These are phyloP conservation scores for Kodamaea derodonti DNA, from an alignment of 1,139 yeast genomes.

Conservation along the genomic window DNA sequence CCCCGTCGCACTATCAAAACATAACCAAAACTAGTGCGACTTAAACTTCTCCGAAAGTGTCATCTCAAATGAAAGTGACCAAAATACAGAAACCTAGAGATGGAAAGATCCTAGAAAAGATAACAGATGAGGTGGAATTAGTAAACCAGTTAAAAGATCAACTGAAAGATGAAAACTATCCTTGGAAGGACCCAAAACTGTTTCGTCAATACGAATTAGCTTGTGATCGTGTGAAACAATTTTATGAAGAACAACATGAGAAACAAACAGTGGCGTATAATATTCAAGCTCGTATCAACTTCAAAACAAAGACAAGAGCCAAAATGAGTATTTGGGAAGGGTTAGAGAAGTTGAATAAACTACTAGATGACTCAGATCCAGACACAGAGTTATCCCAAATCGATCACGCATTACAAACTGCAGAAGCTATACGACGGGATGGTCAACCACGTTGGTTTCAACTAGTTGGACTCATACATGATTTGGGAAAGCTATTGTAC, in stretches of 20 bases:
- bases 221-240: slow-evolving; percentile 62
- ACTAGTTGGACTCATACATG: slow-evolving; percentile 68
- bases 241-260: slow-evolving; percentile 66
- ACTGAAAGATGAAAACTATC: slow-evolving; percentile 6
- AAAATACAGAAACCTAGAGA: slow-evolving; percentile 5
- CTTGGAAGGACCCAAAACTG: slow-evolving; percentile 29
- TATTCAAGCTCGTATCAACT: slow-evolving; percentile 66
- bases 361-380: slow-evolving; percentile 71
- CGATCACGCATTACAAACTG: slow-evolving; percentile 74
- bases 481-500: slow-evolving; percentile 63
- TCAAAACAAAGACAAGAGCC: slow-evolving; percentile 63
- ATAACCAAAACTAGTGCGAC: too few relatives aligned
- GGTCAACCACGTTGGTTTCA: slow-evolving; percentile 75
- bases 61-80: slow-evolving; percentile 6
- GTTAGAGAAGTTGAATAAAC: slow-evolving; percentile 53
- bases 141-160: slow-evolving; percentile 24
- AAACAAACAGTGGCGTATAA: slow-evolving; percentile 73
- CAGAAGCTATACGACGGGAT: slow-evolving; percentile 68
- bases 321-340: slow-evolving; percentile 74
- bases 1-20: too few relatives aligned
- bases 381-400: slow-evolving; percentile 73
- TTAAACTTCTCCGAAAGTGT: too few relatives aligned
- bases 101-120: slow-evolving; percentile 25
- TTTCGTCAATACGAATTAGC: slow-evolving; percentile 70
- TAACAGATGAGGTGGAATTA: slow-evolving; percentile 33